phyloP scores from a whole-genome alignment of 2,329 filamentous ascomycete species.

The Aspergillus candidus region DNA sequence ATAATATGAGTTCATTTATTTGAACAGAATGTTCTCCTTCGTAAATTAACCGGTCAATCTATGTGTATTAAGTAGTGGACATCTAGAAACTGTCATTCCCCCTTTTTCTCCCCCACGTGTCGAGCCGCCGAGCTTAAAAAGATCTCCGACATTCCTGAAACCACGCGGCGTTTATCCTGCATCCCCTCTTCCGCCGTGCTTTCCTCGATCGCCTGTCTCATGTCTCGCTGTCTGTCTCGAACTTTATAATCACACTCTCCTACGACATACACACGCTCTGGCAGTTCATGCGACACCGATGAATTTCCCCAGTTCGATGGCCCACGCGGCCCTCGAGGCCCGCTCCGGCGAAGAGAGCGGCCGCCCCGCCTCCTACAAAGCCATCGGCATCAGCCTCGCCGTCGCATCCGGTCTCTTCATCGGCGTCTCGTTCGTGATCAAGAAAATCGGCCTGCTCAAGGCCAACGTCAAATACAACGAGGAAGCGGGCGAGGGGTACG shows the following conservation, averaged over 20 bases:
- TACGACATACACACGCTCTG: not conserved
- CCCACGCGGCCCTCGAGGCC: slow-evolving; percentile 35
- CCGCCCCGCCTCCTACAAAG: slow-evolving; percentile 65
- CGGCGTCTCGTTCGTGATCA: slow-evolving; percentile 88
- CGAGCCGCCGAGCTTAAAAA: no score
- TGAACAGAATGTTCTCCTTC: no score
- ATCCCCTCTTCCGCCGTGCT: not conserved
- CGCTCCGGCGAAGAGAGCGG: slow-evolving; percentile 33
- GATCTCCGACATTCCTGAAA: slow-evolving; percentile 2
- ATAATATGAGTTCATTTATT: no score
- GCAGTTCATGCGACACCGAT: not conserved
- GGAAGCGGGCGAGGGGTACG: slow-evolving; percentile 91
- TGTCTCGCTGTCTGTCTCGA: not conserved
- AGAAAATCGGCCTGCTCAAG: slow-evolving; percentile 84
- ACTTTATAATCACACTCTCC: not conserved
- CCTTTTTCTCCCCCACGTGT: not conserved
- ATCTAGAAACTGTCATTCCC: not conserved
- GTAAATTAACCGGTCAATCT: no score
- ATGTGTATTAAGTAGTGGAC: no score
- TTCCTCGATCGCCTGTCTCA: not conserved
- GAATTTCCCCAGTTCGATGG: not conserved
- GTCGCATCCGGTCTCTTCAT: slow-evolving; percentile 88
- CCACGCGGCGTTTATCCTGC: slow-evolving; percentile 1
- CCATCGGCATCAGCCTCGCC: slow-evolving; percentile 78
- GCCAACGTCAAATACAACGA: slow-evolving; percentile 97